phyloP scores from a whole-genome alignment of 2,329 filamentous ascomycete genomes.

The Phialophora macrospora region DNA sequence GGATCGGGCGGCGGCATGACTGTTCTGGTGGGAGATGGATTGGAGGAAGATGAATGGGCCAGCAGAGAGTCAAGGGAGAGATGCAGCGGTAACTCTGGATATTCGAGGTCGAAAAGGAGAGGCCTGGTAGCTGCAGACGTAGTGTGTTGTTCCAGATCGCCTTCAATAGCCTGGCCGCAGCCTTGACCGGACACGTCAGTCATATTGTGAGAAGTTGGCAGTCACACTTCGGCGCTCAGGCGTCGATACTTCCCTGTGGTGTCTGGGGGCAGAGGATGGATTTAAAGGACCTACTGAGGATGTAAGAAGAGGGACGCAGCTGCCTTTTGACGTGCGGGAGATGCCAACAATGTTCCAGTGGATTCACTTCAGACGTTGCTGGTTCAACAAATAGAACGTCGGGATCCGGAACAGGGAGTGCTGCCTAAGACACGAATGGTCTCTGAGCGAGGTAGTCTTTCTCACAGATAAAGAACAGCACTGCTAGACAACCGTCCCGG shows the following conservation, averaged over 20 bases:
- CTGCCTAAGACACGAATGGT: slow-evolving; percentile 4
- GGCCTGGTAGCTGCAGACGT: neutral
- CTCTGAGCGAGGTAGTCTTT: neutral
- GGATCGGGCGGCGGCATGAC: slow-evolving; percentile 26
- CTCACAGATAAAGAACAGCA: neutral
- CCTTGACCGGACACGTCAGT: slow-evolving; percentile 21
- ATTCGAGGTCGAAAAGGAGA: slow-evolving; percentile 25
- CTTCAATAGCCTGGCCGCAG: slow-evolving; percentile 7
- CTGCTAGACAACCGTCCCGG: neutral
- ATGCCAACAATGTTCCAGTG: slow-evolving; percentile 13
- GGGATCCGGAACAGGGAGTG: slow-evolving; percentile 1
- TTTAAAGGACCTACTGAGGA: slow-evolving; percentile 11
- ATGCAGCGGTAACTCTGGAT: slow-evolving; percentile 29
- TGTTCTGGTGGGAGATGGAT: slow-evolving; percentile 4
- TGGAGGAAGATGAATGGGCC: slow-evolving; percentile 30
- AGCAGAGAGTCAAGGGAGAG: slow-evolving; percentile 38
- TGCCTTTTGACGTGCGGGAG: neutral
- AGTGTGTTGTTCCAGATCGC: slow-evolving; percentile 3
- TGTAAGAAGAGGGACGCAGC: neutral
- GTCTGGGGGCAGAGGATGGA: neutral
- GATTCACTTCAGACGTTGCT: slow-evolving; percentile 7
- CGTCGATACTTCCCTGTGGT: neutral
- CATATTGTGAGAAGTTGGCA: slow-evolving; percentile 13
- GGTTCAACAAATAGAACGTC: slow-evolving; percentile 11
- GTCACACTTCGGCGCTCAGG: neutral